These are phyloP conservation scores for Skeletonema menzelii DNA, from an alignment of 108 stramenopile genomes.

Conservation along the genomic window DNA sequence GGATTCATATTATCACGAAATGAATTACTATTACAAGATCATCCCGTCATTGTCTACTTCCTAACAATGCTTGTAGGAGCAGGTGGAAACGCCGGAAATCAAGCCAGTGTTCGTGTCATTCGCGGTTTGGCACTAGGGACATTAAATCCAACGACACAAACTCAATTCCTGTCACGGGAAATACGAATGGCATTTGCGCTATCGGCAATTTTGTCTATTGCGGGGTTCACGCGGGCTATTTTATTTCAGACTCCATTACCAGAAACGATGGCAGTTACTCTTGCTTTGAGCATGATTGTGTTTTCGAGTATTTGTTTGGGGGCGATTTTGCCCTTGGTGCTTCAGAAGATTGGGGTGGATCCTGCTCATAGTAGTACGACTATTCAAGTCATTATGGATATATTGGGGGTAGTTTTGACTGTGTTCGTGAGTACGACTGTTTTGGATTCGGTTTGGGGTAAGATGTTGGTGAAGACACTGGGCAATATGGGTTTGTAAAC, in stretches of 20 bases:
- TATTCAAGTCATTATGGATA: conserved; percentile 73
- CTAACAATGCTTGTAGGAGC: conserved; percentile 66
- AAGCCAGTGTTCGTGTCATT: conserved; percentile 57
- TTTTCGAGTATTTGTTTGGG: conserved; percentile 78
- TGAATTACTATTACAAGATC: conserved; percentile 46
- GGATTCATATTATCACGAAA: conserved; percentile 54
- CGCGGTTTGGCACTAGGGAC: conserved; percentile 58
- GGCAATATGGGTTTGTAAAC: not conserved
- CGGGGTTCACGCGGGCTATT: conserved; percentile 47
- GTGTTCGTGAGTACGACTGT: conserved; percentile 66
- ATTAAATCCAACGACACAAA: conserved; percentile 38
- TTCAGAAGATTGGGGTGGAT: conserved; percentile 78
- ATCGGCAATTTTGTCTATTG: conserved; percentile 33
- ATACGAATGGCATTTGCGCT: conserved; percentile 39
- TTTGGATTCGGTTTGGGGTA: conserved; percentile 65
- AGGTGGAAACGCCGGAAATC: conserved; percentile 61
- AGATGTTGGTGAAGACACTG: conserved; percentile 31
- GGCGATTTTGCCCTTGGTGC: conserved; percentile 71
- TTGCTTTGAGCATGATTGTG: conserved; percentile 77
- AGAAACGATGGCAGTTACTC: conserved; percentile 70
- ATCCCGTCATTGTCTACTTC: conserved; percentile 62
- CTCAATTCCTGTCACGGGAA: conserved; percentile 40
- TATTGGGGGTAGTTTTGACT: conserved; percentile 66
- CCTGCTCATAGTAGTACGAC: conserved; percentile 91
- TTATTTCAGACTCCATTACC: conserved; percentile 45